These are phyloP conservation scores for Saccharomycopsis sp. DNA, from an alignment of 805 yeast genomes.

Conservation along the genomic window DNA sequence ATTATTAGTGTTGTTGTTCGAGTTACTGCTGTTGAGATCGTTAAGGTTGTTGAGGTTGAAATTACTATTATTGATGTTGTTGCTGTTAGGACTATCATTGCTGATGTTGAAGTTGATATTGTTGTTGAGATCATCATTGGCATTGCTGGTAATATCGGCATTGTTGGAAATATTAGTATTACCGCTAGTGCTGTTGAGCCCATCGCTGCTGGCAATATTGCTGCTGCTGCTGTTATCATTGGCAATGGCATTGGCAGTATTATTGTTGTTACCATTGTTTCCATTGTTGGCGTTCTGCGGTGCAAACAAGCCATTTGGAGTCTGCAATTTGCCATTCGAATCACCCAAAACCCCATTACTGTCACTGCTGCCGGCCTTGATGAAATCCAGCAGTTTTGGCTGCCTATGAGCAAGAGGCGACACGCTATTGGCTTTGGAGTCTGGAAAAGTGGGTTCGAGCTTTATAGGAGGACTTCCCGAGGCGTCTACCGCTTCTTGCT, in stretches of 20 bases:
- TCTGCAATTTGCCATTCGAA: too few relatives aligned
- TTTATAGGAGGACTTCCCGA: too few relatives aligned
- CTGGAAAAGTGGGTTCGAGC: neutral
- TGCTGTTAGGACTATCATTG: neutral
- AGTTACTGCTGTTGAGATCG: neutral
- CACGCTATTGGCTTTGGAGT: neutral
- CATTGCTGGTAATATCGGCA: neutral
- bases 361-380: neutral
- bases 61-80: neutral
- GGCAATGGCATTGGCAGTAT: neutral
- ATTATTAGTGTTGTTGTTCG: neutral
- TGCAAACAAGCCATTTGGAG: neutral
- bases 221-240: neutral
- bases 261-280: neutral
- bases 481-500: neutral
- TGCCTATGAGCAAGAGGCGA: neutral
- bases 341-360: neutral
- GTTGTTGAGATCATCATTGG: neutral
- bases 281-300: neutral
- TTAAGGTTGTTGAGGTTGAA: neutral
- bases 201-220: conserved; percentile 19
- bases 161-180: neutral
- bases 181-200: conserved; percentile 21
- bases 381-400: too few relatives aligned
- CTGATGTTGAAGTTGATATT: neutral